These are phyloP conservation scores for Salix arbutifolia DNA, from an alignment of 345 rosid genomes.

Conservation along the genomic window DNA sequence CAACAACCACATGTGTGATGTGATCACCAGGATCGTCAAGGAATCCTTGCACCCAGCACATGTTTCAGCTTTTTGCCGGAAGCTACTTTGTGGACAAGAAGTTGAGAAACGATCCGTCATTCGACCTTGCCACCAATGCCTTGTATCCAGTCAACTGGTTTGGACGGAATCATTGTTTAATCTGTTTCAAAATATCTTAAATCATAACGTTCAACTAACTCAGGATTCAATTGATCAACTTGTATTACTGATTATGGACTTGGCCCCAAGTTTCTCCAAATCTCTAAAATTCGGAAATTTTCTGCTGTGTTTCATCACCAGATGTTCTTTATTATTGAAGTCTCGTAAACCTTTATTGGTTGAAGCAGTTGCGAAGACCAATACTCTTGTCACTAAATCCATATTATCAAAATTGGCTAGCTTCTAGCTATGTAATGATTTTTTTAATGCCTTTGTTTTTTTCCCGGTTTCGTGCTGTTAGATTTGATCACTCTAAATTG, in stretches of 20 bases:
- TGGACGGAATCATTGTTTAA: conserved; percentile 66
- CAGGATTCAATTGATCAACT: conserved; percentile 60
- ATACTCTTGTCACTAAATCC: conserved; percentile 65
- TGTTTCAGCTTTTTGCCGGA: conserved; percentile 64
- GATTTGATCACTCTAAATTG: no score
- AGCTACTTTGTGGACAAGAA: conserved; percentile 52
- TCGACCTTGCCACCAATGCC: conserved; percentile 55
- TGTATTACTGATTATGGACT: conserved; percentile 29
- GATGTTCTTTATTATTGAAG: conserved; percentile 40
- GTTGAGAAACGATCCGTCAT: conserved; percentile 38
- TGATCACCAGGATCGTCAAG: conserved; percentile 50
- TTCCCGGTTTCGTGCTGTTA: background rate
- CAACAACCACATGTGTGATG: conserved; percentile 52
- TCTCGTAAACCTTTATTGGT: conserved; percentile 46
- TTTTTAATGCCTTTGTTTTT: background rate
- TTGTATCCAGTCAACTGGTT: conserved; percentile 48
- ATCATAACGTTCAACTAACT: conserved; percentile 48
- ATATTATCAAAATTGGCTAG: conserved; percentile 50
- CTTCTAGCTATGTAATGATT: conserved; percentile 29
- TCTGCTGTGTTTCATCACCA: conserved; percentile 50
- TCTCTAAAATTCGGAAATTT: conserved; percentile 73
- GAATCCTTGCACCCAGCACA: conserved; percentile 78
- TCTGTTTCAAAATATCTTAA: conserved; percentile 57
- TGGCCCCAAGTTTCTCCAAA: conserved; percentile 42
- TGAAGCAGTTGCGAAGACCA: conserved; percentile 53